Conservation (phyloP, 2,329 filamentous ascomycete genomes). For the Sporothrix brasiliensis region DNA sequence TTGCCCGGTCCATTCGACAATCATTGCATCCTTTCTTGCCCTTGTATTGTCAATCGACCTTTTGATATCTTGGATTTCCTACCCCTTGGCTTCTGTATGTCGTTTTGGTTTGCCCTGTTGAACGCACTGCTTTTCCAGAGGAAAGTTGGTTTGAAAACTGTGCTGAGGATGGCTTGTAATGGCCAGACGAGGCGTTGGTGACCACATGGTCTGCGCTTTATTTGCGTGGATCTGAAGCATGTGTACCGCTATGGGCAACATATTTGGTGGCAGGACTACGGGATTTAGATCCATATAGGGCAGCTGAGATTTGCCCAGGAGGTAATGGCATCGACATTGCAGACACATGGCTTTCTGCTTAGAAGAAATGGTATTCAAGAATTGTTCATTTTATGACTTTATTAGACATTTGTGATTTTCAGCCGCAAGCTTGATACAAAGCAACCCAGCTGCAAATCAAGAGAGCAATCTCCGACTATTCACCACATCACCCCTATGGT, state of each 20-base stretch:
- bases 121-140: background rate
- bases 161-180: background rate
- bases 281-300: too few relatives aligned
- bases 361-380: background rate
- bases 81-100: background rate
- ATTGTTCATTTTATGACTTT: background rate
- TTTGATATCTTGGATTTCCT: background rate
- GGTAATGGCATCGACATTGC: background rate
- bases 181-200: background rate
- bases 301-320: background rate
- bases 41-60: background rate
- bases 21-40: too few relatives aligned
- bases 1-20: background rate
- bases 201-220: background rate
- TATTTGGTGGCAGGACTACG: too few relatives aligned
- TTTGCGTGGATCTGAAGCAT: background rate
- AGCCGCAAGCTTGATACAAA: too few relatives aligned
- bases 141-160: background rate
- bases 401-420: background rate
- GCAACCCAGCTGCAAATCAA: background rate
- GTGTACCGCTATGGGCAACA: background rate
- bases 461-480: background rate
- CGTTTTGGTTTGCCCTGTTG: background rate
- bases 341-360: background rate
- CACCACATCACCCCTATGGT: conserved; percentile 28